Percentiles rank a stretch among this genome's conserved stretches.
These are phyloP conservation scores for Phanerochaete sordida DNA, from an alignment of 768 basidiomycete species.

Conservation along the genomic window DNA sequence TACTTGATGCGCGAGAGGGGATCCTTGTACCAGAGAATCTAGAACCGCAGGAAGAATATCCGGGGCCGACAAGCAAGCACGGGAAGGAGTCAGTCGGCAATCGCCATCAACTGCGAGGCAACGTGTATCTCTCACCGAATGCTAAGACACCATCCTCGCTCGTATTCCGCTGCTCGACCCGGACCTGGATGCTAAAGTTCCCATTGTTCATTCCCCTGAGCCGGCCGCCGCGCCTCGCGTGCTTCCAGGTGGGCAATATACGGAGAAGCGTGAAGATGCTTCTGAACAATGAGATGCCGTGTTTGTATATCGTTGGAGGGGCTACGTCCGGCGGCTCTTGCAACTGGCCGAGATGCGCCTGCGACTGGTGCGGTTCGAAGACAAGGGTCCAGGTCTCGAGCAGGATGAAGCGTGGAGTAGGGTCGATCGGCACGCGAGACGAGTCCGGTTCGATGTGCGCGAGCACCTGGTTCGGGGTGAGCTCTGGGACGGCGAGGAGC, in stretches of 20 bases:
- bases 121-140: conserved; percentile 33
- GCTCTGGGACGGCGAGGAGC: conserved; percentile 65
- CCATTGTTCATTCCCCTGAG: conserved; percentile 38
- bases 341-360: conserved; percentile 8
- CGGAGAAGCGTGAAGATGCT: conserved; percentile 71
- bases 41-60: conserved; percentile 10
- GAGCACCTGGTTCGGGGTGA: conserved; percentile 66
- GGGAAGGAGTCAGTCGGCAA: conserved; percentile 9
- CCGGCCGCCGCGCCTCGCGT: conserved; percentile 56
- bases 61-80: neutral
- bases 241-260: conserved; percentile 74
- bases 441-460: conserved; percentile 60
- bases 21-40: conserved; percentile 38
- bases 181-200: conserved; percentile 46
- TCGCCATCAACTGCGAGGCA: neutral
- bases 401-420: conserved; percentile 63
- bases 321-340: conserved; percentile 44
- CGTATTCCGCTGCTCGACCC: conserved; percentile 35
- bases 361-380: conserved; percentile 30
- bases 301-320: conserved; percentile 79
- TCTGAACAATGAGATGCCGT: conserved; percentile 78
- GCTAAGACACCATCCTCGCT: conserved; percentile 27
- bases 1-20: conserved; percentile 45
- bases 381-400: conserved; percentile 68
- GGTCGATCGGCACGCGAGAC: conserved; percentile 62